Evolutionary conservation across 768 basidiomycete genomes (phyloP).

Genomic region (Suillus spraguei): DNA sequence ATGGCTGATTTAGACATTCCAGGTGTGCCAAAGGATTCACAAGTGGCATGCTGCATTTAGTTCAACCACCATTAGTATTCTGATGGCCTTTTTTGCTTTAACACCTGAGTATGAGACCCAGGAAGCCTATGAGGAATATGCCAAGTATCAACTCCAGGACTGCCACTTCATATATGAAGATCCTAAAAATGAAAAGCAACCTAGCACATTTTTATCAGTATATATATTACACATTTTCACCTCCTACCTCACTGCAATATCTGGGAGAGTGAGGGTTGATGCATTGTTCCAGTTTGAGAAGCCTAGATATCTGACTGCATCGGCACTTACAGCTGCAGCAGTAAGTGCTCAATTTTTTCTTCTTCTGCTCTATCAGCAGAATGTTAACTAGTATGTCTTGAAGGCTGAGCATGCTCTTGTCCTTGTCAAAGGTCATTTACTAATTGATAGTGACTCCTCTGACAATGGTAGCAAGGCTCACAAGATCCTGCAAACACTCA

Average conservation of each 20-base stretch:
- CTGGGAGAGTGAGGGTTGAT: slow-evolving; percentile 2
- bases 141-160: background rate
- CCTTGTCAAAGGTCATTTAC: too few relatives aligned
- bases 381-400: too few relatives aligned
- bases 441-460: too few relatives aligned
- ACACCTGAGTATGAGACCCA: background rate
- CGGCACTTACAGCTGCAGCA: slow-evolving; percentile 7
- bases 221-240: slow-evolving; percentile 10
- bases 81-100: slow-evolving; percentile 14
- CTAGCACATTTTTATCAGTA: background rate
- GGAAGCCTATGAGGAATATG: background rate
- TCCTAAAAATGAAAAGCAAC: background rate
- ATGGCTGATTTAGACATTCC: too few relatives aligned
- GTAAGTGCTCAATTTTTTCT: slow-evolving; percentile 2
- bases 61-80: slow-evolving; percentile 11
- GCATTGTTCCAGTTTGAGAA: background rate
- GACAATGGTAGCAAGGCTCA: too few relatives aligned
- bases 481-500: too few relatives aligned
- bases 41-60: slow-evolving; percentile 16
- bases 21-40: slow-evolving; percentile 4
- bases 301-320: slow-evolving; percentile 1
- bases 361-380: too few relatives aligned
- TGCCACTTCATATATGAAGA: slow-evolving; percentile 13
- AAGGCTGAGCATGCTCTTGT: too few relatives aligned
- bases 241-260: slow-evolving; percentile 9